Evolutionary conservation across 495 filamentous ascomycete genomes (phyloP).

Genomic region (Aspergillus sparsus): DNA sequence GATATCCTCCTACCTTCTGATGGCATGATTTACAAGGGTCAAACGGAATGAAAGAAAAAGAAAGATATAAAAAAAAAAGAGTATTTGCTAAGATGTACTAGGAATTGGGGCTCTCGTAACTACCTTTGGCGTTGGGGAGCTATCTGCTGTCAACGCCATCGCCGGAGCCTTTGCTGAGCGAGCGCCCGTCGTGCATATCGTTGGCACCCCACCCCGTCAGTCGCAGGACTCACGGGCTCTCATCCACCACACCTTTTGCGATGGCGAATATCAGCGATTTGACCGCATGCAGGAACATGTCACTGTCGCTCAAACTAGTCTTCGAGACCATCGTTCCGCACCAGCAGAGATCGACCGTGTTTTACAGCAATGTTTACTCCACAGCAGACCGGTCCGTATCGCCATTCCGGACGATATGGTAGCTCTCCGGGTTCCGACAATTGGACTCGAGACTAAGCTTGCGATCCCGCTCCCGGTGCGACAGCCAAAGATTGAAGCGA

Average conservation of each 20-base stretch:
- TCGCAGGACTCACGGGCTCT: slow-evolving; percentile 27
- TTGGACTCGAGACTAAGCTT: slow-evolving; percentile 6
- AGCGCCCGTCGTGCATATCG: slow-evolving; percentile 79
- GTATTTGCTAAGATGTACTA: neutral
- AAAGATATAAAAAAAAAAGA: neutral
- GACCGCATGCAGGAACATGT: slow-evolving; percentile 36
- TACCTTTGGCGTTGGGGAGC: slow-evolving; percentile 78
- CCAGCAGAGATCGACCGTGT: slow-evolving; percentile 38
- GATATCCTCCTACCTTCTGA: too few relatives aligned
- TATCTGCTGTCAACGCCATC: slow-evolving; percentile 71
- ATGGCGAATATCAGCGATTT: slow-evolving; percentile 39
- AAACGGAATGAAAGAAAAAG: too few relatives aligned
- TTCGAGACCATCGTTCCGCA: slow-evolving; percentile 31
- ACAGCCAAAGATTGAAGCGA: slow-evolving; percentile 8
- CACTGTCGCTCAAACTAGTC: slow-evolving; percentile 36
- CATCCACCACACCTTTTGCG: slow-evolving; percentile 44
- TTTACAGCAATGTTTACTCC: slow-evolving; percentile 34
- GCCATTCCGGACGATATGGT: slow-evolving; percentile 44
- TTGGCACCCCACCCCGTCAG: slow-evolving; percentile 50
- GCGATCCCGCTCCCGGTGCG: slow-evolving; percentile 7
- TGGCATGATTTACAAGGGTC: too few relatives aligned
- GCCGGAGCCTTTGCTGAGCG: slow-evolving; percentile 72
- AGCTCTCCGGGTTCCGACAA: slow-evolving; percentile 18
- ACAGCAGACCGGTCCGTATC: slow-evolving; percentile 44
- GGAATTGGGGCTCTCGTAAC: slow-evolving; percentile 60